phyloP scores from a whole-genome alignment of 2,329 filamentous ascomycete species.

The Aspergillus sp. region DNA sequence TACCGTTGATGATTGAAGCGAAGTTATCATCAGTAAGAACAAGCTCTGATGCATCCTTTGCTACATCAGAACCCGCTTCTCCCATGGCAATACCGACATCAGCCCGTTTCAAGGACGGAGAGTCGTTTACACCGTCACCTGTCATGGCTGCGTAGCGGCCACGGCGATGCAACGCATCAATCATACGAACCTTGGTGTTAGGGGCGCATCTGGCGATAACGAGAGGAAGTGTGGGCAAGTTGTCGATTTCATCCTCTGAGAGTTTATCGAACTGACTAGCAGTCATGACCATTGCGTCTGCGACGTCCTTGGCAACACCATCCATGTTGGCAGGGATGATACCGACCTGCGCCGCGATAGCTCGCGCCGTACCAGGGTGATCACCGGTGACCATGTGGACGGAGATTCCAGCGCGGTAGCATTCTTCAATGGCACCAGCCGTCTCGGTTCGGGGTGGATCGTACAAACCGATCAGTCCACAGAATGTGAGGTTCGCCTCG shows the following conservation, averaged over 20 bases:
- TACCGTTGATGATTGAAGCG: conserved; percentile 78
- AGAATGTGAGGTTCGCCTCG: conserved; percentile 68
- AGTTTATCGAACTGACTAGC: conserved; percentile 77
- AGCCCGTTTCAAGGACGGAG: conserved; percentile 74
- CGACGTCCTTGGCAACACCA: conserved; percentile 60
- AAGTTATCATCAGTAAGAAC: conserved; percentile 81
- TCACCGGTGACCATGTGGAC: conserved; percentile 87
- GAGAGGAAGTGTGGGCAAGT: conserved; percentile 54
- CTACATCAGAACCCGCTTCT: conserved; percentile 75
- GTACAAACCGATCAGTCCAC: conserved; percentile 83
- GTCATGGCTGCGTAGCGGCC: conserved; percentile 81
- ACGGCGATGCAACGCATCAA: conserved; percentile 60
- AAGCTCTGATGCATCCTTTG: conserved; percentile 67
- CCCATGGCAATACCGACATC: conserved; percentile 92
- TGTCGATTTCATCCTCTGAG: conserved; percentile 69
- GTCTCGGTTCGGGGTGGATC: conserved; percentile 83
- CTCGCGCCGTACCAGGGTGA: conserved; percentile 73
- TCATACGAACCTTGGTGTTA: conserved; percentile 79
- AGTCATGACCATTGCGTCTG: conserved; percentile 70
- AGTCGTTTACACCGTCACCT: conserved; percentile 85
- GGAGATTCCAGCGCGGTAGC: conserved; percentile 70
- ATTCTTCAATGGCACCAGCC: conserved; percentile 67
- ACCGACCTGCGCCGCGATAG: conserved; percentile 75
- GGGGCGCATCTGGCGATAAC: conserved; percentile 61
- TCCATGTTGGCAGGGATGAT: conserved; percentile 68